phyloP scores from a whole-genome alignment of 192 early-diverging fungal genomes.

The Podila clonocystis region DNA sequence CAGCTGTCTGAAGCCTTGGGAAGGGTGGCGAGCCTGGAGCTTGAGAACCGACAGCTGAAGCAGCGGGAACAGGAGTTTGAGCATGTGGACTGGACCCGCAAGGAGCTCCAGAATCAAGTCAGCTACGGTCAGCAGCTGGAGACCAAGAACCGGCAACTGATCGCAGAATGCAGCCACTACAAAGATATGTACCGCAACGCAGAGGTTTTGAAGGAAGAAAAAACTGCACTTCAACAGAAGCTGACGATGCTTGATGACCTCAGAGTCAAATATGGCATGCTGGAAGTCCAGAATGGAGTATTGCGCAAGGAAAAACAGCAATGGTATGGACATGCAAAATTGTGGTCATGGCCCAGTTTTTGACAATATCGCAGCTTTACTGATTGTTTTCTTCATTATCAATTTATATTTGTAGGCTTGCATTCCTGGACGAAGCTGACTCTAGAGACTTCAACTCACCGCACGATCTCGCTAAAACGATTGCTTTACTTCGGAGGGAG shows the following conservation, averaged over 20 bases:
- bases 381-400: not conserved
- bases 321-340: slow-evolving; percentile 52
- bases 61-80: slow-evolving; percentile 15
- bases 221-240: slow-evolving; percentile 64
- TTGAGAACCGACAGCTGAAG: slow-evolving; percentile 36
- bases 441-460: slow-evolving; percentile 60
- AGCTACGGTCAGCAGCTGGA: slow-evolving; percentile 59
- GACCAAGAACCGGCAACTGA: slow-evolving; percentile 64
- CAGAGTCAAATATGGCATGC: slow-evolving; percentile 50
- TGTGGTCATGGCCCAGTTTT: no score
- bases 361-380: no score
- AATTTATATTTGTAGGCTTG: slow-evolving; percentile 22
- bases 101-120: slow-evolving; percentile 62
- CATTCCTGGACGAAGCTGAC: slow-evolving; percentile 55
- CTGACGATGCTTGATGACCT: slow-evolving; percentile 63
- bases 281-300: slow-evolving; percentile 59
- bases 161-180: slow-evolving; percentile 54
- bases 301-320: slow-evolving; percentile 63
- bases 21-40: slow-evolving; percentile 28
- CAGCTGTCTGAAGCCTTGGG: slow-evolving; percentile 20
- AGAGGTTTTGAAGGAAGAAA: slow-evolving; percentile 65
- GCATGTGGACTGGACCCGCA: slow-evolving; percentile 52
- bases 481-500: slow-evolving; percentile 61
- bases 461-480: slow-evolving; percentile 54
- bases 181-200: slow-evolving; percentile 55